Conservation (phyloP, 2,329 filamentous ascomycete genomes). For the Phaeosphaeria sp. region DNA sequence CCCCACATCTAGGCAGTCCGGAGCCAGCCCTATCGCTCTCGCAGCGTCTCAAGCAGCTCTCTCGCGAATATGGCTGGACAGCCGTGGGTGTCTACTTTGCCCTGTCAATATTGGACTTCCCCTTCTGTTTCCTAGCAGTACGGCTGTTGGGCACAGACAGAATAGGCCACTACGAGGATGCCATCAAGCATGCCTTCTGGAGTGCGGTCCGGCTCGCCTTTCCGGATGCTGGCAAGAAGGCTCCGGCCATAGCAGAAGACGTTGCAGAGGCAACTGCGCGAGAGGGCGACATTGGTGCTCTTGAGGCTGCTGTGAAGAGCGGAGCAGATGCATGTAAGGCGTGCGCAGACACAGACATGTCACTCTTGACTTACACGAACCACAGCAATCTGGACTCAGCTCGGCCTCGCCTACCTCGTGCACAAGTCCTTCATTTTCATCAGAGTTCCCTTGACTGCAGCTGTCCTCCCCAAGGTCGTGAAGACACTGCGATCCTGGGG, state of each 20-base stretch:
- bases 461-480: conserved; percentile 92
- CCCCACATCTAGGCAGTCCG: conserved; percentile 49
- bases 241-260: conserved; percentile 51
- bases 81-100: conserved; percentile 89
- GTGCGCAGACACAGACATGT: background rate
- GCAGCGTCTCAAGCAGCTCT: conserved; percentile 79
- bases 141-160: conserved; percentile 81
- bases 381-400: conserved; percentile 77
- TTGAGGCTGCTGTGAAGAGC: conserved; percentile 68
- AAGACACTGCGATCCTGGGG: conserved; percentile 87
- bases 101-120: conserved; percentile 87
- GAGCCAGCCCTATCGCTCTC: conserved; percentile 63
- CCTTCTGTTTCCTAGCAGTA: conserved; percentile 92
- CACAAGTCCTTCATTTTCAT: conserved; percentile 98
- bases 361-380: conserved; percentile 14
- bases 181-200: conserved; percentile 66
- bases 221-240: conserved; percentile 61
- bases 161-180: conserved; percentile 77
- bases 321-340: conserved; percentile 74
- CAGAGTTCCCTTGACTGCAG: conserved; percentile 89
- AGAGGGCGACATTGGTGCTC: conserved; percentile 53
- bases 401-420: conserved; percentile 92
- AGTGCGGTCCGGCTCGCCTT: conserved; percentile 65
- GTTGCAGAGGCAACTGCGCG: conserved; percentile 33
- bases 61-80: conserved; percentile 91